Percentiles rank a stretch among this genome's conserved stretches.
Evolutionary conservation across 495 filamentous ascomycete genomes (phyloP).

Genomic region (Aspergillus cavernicola): DNA sequence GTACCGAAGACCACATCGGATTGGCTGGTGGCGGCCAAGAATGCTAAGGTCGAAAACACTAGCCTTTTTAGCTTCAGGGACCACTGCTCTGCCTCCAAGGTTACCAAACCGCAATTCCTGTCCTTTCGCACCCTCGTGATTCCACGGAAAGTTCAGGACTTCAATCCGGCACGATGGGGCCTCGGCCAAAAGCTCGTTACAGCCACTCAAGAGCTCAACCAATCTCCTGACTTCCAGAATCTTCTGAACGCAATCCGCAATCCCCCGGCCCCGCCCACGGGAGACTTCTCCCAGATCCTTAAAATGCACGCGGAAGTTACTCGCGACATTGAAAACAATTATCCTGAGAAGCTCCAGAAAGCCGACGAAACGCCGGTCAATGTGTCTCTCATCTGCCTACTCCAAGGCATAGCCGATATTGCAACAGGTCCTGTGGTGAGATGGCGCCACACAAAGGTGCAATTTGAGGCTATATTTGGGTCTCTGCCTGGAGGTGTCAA

Average conservation of each 20-base stretch:
- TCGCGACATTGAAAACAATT: neutral
- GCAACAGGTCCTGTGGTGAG: neutral
- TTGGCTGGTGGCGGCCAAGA: neutral
- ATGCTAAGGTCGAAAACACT: neutral
- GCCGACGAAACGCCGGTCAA: neutral
- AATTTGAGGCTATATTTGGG: neutral
- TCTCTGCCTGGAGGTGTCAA: neutral
- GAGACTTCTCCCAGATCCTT: neutral
- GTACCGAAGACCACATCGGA: neutral
- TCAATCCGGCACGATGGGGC: neutral
- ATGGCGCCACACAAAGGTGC: neutral
- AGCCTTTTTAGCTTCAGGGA: neutral
- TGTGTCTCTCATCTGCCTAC: neutral
- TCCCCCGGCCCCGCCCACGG: neutral
- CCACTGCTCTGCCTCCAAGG: neutral
- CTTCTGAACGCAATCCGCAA: neutral
- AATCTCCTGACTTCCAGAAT: neutral
- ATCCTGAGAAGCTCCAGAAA: neutral
- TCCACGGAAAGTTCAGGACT: neutral
- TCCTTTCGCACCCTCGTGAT: slow-evolving; percentile 1
- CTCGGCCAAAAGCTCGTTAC: slow-evolving; percentile 3
- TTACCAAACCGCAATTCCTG: neutral
- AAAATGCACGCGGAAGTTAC: neutral
- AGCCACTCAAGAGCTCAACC: neutral
- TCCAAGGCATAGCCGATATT: neutral